Conservation (phyloP, 2,329 filamentous ascomycete species). For the Fusarium anguioides region DNA sequence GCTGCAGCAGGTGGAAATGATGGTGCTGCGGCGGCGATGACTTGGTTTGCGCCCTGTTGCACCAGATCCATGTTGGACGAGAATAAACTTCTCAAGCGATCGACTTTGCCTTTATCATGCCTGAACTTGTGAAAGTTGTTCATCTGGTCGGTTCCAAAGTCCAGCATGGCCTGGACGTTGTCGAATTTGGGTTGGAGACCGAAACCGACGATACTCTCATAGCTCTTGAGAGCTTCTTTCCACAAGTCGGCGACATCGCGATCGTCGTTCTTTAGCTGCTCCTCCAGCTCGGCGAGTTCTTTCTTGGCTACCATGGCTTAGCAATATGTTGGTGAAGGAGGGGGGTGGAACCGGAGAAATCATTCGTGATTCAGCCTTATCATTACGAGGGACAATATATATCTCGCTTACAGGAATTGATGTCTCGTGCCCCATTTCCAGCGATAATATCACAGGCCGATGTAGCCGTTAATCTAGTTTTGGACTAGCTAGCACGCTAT, state of each 20-base stretch:
- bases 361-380: not conserved
- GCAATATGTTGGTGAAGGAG: not conserved
- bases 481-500: not conserved
- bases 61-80: constrained; percentile 46
- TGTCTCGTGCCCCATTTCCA: not conserved
- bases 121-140: constrained; percentile 49
- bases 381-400: not conserved
- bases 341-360: not conserved
- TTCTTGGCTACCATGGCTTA: not conserved
- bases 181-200: constrained; percentile 47
- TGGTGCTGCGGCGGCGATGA: constrained; percentile 45
- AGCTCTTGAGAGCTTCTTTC: constrained; percentile 49
- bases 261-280: constrained; percentile 42
- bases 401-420: not conserved
- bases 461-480: not conserved
- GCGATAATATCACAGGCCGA: fast-evolving
- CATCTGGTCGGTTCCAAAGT: constrained; percentile 46
- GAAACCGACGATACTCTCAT: constrained; percentile 49
- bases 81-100: constrained; percentile 47
- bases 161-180: constrained; percentile 43
- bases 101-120: constrained; percentile 50
- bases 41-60: constrained; percentile 46
- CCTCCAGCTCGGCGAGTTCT: not conserved
- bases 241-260: constrained; percentile 49
- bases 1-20: constrained; percentile 50